Evolutionary conservation across 176 grass and related monocot genomes (phyloP).

Genomic region (Bromus sterilis): DNA sequence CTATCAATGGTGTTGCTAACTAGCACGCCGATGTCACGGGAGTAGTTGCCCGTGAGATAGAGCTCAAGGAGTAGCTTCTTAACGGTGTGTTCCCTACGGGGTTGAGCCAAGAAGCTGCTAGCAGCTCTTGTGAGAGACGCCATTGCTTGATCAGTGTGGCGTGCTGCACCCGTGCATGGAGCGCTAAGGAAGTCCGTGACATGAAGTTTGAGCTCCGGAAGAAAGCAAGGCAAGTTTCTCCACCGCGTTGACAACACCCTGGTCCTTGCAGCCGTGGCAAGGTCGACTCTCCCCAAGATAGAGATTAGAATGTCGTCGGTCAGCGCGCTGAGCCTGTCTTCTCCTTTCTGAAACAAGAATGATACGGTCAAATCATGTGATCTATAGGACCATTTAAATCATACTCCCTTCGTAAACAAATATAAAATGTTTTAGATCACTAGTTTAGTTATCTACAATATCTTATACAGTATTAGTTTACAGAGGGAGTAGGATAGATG

Average conservation of each 20-base stretch:
- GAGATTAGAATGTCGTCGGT: too few species aligned
- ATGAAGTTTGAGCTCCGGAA: background rate
- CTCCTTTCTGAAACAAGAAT: too few species aligned
- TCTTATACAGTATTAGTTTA: too few species aligned
- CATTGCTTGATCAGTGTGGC: background rate
- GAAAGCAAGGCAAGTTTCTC: background rate
- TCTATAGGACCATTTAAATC: too few species aligned
- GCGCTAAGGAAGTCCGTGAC: background rate
- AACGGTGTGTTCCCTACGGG: background rate
- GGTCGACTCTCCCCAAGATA: background rate
- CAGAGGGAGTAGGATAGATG: too few species aligned
- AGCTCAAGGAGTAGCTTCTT: background rate
- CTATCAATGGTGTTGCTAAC: background rate
- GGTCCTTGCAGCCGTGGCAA: background rate
- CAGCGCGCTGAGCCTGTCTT: background rate
- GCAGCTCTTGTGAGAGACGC: background rate
- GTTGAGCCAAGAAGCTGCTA: background rate
- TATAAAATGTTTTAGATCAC: too few species aligned
- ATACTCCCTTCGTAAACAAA: too few species aligned
- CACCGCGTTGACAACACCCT: background rate
- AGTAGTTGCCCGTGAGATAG: too few species aligned
- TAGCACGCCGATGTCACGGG: background rate
- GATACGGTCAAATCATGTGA: too few species aligned
- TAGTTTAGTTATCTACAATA: too few species aligned
- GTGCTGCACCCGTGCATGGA: background rate